Evolutionary conservation across 495 filamentous ascomycete genomes (phyloP).

Genomic region (Trichoderma orchidacearum): DNA sequence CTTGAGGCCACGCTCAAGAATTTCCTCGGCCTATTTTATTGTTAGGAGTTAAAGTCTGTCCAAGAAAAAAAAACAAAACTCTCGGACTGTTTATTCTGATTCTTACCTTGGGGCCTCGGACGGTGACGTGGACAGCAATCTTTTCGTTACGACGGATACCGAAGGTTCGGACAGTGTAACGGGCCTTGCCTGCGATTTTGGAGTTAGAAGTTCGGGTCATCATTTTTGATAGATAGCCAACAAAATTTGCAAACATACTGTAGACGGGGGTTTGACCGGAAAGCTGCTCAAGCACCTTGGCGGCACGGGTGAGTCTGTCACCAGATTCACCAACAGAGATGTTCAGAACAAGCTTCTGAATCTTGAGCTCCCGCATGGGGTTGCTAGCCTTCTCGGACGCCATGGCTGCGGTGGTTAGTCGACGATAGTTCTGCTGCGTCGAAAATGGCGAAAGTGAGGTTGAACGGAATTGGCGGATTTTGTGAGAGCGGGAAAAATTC

Average conservation of each 20-base stretch:
- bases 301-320: constrained; percentile 98
- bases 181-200: constrained; percentile 69
- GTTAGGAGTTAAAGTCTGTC: neutral
- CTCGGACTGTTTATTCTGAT: neutral
- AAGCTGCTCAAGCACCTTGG: constrained; percentile 99
- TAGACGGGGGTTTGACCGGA: constrained; percentile 99
- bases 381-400: constrained; percentile 68
- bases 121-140: constrained; percentile 98
- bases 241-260: constrained; percentile 44
- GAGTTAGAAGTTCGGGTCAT: constrained; percentile 3
- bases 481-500: constrained; percentile 3
- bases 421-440: constrained; percentile 1
- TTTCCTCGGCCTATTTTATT: constrained; percentile 65
- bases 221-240: neutral
- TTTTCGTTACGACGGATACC: constrained; percentile 99
- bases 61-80: no score
- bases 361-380: constrained; percentile 98
- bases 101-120: constrained; percentile 80
- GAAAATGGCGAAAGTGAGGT: neutral
- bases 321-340: constrained; percentile 99
- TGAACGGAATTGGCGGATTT: neutral
- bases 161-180: constrained; percentile 99
- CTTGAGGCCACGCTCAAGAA: constrained; percentile 98
- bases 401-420: constrained; percentile 2
- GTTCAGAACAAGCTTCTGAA: constrained; percentile 99